A percentile compares a stretch with the other conserved stretches of the same genome.
Evolutionary conservation across 2,329 filamentous ascomycete species (phyloP).

Genomic region (Arthroderma uncinatum): DNA sequence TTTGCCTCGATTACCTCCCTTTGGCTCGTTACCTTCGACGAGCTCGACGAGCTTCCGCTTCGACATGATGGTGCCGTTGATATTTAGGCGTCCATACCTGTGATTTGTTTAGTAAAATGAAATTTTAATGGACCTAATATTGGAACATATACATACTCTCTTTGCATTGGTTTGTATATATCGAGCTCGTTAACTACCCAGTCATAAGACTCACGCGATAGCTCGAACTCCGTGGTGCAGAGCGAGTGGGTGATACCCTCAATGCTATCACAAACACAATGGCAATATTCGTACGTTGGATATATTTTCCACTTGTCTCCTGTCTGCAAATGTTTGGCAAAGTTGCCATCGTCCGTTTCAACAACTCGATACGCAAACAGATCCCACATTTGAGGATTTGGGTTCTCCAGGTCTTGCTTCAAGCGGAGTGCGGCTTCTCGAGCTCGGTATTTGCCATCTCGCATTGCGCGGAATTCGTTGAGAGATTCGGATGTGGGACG

Average conservation of each 20-base stretch:
- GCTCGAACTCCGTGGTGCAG: slow-evolving; percentile 86
- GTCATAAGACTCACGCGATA: slow-evolving; percentile 77
- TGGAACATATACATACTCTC: slow-evolving; percentile 52
- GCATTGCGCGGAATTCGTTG: slow-evolving; percentile 76
- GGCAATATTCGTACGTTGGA: slow-evolving; percentile 55
- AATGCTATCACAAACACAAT: slow-evolving; percentile 78
- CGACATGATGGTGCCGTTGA: slow-evolving; percentile 68
- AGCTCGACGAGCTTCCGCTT: slow-evolving; percentile 70
- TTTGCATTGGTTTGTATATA: slow-evolving; percentile 86
- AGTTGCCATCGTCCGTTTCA: slow-evolving; percentile 40
- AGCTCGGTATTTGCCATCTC: slow-evolving; percentile 78
- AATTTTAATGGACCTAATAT: not conserved
- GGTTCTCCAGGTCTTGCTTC: slow-evolving; percentile 68
- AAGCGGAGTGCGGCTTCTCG: slow-evolving; percentile 78
- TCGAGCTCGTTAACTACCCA: slow-evolving; percentile 73
- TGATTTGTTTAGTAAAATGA: not conserved
- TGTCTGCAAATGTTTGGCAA: slow-evolving; percentile 58
- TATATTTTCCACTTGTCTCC: slow-evolving; percentile 83
- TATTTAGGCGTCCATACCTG: slow-evolving; percentile 53
- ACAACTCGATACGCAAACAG: slow-evolving; percentile 79
- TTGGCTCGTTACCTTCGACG: slow-evolving; percentile 50
- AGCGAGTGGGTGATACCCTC: slow-evolving; percentile 86
- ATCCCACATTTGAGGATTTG: slow-evolving; percentile 96
- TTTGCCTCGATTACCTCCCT: slow-evolving; percentile 6
- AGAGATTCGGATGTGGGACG: slow-evolving; percentile 66